Evolutionary conservation across 2,329 filamentous ascomycete genomes (phyloP).

Genomic region (Diplodia sapinea): DNA sequence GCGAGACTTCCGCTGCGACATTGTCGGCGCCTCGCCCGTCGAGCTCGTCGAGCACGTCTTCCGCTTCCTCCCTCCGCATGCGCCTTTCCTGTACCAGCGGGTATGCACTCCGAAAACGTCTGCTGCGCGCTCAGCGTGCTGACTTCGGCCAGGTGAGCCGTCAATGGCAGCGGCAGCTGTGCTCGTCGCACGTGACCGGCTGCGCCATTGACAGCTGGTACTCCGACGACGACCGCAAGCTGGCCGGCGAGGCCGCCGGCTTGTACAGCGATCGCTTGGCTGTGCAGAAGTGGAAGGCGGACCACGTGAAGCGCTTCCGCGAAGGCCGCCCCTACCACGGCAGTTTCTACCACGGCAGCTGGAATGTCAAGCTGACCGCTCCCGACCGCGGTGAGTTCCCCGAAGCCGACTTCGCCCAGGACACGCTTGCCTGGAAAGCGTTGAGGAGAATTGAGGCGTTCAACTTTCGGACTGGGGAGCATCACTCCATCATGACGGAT

Average conservation of each 20-base stretch:
- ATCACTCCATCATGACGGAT: slow-evolving; percentile 27
- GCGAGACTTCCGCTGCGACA: slow-evolving; percentile 43
- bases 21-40: slow-evolving; percentile 45
- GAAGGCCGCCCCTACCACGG: slow-evolving; percentile 32
- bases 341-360: slow-evolving; percentile 24
- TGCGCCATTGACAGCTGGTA: slow-evolving; percentile 38
- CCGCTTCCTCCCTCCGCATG: slow-evolving; percentile 41
- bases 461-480: slow-evolving; percentile 38
- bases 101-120: slow-evolving; percentile 32
- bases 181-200: slow-evolving; percentile 38
- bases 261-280: slow-evolving; percentile 34
- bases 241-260: slow-evolving; percentile 33
- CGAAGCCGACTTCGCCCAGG: slow-evolving; percentile 32
- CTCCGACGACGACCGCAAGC: slow-evolving; percentile 30
- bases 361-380: slow-evolving; percentile 19
- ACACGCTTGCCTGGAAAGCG: slow-evolving; percentile 36
- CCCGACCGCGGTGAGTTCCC: slow-evolving; percentile 5
- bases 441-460: slow-evolving; percentile 34
- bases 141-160: slow-evolving; percentile 40
- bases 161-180: slow-evolving; percentile 42
- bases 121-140: slow-evolving; percentile 3
- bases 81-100: slow-evolving; percentile 40
- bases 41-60: slow-evolving; percentile 48
- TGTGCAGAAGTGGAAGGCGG: slow-evolving; percentile 35
- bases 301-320: slow-evolving; percentile 39